Conservation (phyloP, 2,329 filamentous ascomycete genomes). For the Periconia digitata region DNA sequence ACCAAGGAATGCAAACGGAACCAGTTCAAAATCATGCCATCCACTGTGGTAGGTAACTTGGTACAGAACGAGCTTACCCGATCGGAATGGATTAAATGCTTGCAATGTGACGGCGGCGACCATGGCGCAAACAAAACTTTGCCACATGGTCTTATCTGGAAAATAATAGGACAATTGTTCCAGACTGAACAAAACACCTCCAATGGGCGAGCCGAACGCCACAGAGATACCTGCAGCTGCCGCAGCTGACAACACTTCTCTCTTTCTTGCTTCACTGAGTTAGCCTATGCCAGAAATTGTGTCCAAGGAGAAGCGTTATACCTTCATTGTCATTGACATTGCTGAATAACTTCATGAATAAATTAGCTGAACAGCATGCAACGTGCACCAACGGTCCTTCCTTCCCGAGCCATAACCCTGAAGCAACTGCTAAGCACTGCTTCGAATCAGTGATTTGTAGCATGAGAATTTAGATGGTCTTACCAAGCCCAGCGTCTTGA, state of each 20-base stretch:
- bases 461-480: slow-evolving; percentile 22
- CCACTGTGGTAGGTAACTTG: slow-evolving; percentile 89
- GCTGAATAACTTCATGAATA: slow-evolving; percentile 87
- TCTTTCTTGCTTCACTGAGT: slow-evolving; percentile 70
- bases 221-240: slow-evolving; percentile 92
- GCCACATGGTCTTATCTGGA: slow-evolving; percentile 99
- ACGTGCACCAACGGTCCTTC: slow-evolving; percentile 95
- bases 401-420: slow-evolving; percentile 94
- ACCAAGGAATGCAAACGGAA: slow-evolving; percentile 84
- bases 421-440: slow-evolving; percentile 85
- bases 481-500: slow-evolving; percentile 87
- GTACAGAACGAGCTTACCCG: slow-evolving; percentile 92
- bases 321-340: slow-evolving; percentile 86
- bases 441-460: slow-evolving; percentile 27
- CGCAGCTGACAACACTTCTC: slow-evolving; percentile 89
- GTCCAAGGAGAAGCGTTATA: slow-evolving; percentile 36
- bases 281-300: slow-evolving; percentile 10
- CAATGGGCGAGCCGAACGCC: slow-evolving; percentile 90
- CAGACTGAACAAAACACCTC: slow-evolving; percentile 92
- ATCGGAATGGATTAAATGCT: slow-evolving; percentile 90
- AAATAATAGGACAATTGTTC: slow-evolving; percentile 97
- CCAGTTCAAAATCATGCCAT: slow-evolving; percentile 93
- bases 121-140: slow-evolving; percentile 98
- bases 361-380: slow-evolving; percentile 91
- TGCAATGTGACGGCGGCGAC: slow-evolving; percentile 94